A percentile compares a stretch with the other conserved stretches of the same genome.
Conservation (phyloP, 257 asterid species). For the Datura wrightii region DNA sequence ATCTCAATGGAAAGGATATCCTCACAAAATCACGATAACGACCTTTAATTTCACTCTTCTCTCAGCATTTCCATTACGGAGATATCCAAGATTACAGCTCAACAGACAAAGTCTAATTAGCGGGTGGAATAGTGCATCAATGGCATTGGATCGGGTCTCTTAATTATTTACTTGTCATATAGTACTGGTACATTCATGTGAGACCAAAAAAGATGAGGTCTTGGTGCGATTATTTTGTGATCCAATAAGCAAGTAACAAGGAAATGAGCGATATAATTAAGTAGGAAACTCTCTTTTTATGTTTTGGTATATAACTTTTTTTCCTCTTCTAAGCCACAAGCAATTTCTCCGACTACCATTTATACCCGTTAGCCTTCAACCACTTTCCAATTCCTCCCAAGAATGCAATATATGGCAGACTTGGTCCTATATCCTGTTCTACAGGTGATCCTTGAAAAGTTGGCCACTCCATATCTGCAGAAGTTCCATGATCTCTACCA, state of each 20-base stretch:
- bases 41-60: neutral
- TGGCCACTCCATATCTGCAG: slow-evolving; percentile 37
- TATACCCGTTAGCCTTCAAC: neutral
- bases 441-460: slow-evolving; percentile 37
- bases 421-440: slow-evolving; percentile 32
- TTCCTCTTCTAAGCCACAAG: slow-evolving; percentile 3
- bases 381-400: neutral
- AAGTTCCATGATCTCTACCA: slow-evolving; percentile 34
- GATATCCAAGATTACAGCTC: no score
- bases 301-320: neutral
- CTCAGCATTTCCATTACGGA: neutral
- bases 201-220: no score
- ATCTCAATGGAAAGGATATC: neutral
- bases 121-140: no score
- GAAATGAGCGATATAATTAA: neutral
- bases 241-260: neutral
- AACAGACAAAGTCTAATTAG: no score
- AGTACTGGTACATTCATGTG: no score
- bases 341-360: neutral
- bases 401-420: slow-evolving; percentile 34
- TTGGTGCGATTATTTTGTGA: no score
- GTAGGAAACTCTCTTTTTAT: neutral
- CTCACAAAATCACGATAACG: neutral
- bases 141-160: no score
- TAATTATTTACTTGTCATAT: no score